Conservation (phyloP, 495 filamentous ascomycete species). For the Echria macrotheca region DNA sequence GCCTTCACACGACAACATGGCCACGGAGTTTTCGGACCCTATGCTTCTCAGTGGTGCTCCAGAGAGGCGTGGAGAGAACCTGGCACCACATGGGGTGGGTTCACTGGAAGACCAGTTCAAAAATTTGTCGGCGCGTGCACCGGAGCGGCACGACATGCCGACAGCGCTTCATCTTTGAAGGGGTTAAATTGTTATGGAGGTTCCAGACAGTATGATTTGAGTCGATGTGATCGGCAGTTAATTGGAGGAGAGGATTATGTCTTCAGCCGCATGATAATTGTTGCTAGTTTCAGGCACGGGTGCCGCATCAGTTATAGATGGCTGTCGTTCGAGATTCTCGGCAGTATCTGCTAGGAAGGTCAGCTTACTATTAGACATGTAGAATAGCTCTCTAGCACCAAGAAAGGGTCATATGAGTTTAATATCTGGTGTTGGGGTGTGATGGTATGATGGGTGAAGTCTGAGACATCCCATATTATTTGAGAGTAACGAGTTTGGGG, state of each 20-base stretch:
- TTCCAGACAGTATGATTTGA: background rate
- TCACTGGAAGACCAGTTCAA: slow-evolving; percentile 28
- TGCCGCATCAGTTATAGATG: slow-evolving; percentile 9
- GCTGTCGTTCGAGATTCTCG: background rate
- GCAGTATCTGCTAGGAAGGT: slow-evolving; percentile 17
- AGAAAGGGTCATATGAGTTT: background rate
- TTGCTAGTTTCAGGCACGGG: slow-evolving; percentile 12
- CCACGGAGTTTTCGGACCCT: no score
- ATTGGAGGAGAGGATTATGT: slow-evolving; percentile 6
- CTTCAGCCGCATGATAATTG: slow-evolving; percentile 12
- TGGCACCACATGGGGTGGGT: slow-evolving; percentile 26
- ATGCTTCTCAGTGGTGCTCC: no score
- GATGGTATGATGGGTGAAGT: no score
- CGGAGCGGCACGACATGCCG: slow-evolving; percentile 7
- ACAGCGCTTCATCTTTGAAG: slow-evolving; percentile 1
- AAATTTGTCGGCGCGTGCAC: slow-evolving; percentile 15
- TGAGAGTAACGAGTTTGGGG: no score
- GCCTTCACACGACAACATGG: no score
- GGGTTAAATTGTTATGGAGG: no score
- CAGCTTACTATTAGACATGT: slow-evolving; percentile 26
- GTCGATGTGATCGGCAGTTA: background rate
- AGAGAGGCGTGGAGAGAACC: slow-evolving; percentile 40
- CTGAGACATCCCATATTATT: no score
- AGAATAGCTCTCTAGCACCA: slow-evolving; percentile 22
- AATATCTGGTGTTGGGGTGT: background rate